phyloP scores from a whole-genome alignment of 331 rosid genomes.

The Dryas integrifolia region DNA sequence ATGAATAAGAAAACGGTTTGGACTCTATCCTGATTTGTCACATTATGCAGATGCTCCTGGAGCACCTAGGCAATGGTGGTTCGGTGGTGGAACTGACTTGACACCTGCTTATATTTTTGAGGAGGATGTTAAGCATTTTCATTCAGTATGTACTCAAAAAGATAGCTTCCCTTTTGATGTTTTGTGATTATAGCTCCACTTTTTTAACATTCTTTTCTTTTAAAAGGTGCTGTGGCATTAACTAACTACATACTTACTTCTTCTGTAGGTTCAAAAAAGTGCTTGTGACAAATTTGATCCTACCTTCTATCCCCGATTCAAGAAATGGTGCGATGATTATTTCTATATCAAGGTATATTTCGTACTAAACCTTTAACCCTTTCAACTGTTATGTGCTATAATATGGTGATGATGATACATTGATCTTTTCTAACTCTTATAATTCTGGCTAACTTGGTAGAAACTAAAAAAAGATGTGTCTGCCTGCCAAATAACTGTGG shows the following conservation, averaged over 20 bases:
- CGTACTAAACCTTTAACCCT: conserved; percentile 22
- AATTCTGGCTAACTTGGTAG: not conserved
- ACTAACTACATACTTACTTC: conserved; percentile 1
- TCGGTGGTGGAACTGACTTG: conserved; percentile 98
- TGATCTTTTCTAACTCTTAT: too few species aligned
- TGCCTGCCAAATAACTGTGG: not conserved
- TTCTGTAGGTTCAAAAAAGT: conserved; percentile 63
- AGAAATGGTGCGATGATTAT: conserved; percentile 98
- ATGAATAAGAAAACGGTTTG: not conserved
- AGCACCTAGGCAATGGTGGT: conserved; percentile 99
- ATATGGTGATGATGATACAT: conserved; percentile 9
- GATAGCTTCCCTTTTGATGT: not conserved
- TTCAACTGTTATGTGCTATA: not conserved
- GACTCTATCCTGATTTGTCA: conserved; percentile 5
- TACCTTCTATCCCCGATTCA: conserved; percentile 86
- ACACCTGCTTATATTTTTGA: conserved; percentile 93
- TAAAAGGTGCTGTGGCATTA: not conserved
- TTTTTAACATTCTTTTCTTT: not conserved
- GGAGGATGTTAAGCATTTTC: conserved; percentile 96
- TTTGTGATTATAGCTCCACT: not conserved
- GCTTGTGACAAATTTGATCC: conserved; percentile 97
- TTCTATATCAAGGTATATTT: conserved; percentile 81
- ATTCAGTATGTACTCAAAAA: conserved; percentile 52
- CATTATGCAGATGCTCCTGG: conserved; percentile 76
- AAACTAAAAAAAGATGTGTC: not conserved